A percentile compares a stretch with the other conserved stretches of the same genome.
phyloP scores from a whole-genome alignment of 495 filamentous ascomycete species.

The Aspergillus mulundensis region DNA sequence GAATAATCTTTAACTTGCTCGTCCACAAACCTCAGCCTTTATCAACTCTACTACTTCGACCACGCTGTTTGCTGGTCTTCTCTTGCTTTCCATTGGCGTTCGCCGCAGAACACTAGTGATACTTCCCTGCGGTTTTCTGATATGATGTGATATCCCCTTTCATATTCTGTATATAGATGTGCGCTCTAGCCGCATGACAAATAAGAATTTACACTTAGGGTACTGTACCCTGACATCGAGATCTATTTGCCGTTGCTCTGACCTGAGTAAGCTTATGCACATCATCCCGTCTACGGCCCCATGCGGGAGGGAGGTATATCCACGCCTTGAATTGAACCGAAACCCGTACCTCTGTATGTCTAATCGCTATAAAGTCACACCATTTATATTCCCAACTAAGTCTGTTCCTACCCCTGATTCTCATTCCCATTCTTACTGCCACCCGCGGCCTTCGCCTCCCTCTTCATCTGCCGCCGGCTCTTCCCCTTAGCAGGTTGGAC shows the following conservation, averaged over 20 bases:
- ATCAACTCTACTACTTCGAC: background rate
- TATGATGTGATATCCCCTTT: slow-evolving; percentile 6
- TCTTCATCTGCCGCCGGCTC: slow-evolving; percentile 51
- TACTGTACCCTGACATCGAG: background rate
- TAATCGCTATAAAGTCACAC: too few species aligned
- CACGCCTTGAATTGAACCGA: background rate
- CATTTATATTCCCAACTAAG: background rate
- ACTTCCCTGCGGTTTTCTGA: background rate
- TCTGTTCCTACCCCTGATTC: background rate
- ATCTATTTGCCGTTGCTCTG: background rate
- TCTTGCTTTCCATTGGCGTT: background rate
- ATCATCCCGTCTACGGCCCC: background rate
- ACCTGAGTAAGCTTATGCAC: background rate
- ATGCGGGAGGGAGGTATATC: too few species aligned
- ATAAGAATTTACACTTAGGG: background rate
- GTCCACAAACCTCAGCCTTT: background rate
- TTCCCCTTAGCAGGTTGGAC: slow-evolving; percentile 31
- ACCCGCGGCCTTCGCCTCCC: slow-evolving; percentile 46
- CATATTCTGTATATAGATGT: slow-evolving; percentile 17
- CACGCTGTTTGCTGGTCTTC: background rate
- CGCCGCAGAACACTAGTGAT: background rate
- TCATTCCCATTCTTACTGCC: slow-evolving; percentile 14
- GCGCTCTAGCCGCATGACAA: slow-evolving; percentile 10
- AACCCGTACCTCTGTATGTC: too few species aligned
- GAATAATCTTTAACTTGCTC: slow-evolving; percentile 51